Conservation (phyloP, 805 yeast genomes). For the Candida wancherniae region DNA sequence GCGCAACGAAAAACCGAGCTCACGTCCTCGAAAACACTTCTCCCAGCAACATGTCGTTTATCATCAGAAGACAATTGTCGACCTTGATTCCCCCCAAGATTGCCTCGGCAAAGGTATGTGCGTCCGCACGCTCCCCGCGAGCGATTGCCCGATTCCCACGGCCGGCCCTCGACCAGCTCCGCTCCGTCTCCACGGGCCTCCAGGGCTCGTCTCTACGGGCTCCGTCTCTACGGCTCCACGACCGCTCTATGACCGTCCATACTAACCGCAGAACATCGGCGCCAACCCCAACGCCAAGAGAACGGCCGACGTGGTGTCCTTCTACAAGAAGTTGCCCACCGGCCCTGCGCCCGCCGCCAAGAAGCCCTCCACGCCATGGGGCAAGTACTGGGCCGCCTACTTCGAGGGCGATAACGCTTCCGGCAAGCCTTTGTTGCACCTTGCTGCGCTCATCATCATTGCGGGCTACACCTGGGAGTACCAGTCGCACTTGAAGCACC, state of each 20-base stretch:
- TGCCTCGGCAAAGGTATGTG: constrained; percentile 87
- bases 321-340: constrained; percentile 94
- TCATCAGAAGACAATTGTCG: constrained; percentile 88
- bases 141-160: too few species aligned
- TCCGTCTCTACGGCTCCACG: too few species aligned
- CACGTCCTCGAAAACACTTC: constrained; percentile 7
- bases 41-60: constrained; percentile 58
- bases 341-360: constrained; percentile 78
- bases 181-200: too few species aligned
- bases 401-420: constrained; percentile 80
- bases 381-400: constrained; percentile 80
- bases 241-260: constrained; percentile 2
- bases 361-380: constrained; percentile 60
- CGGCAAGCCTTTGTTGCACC: constrained; percentile 78
- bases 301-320: constrained; percentile 89
- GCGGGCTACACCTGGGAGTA: constrained; percentile 91
- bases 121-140: too few species aligned
- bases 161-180: too few species aligned
- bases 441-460: constrained; percentile 60
- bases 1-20: constrained; percentile 17
- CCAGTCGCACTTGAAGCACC: constrained; percentile 72
- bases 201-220: too few species aligned
- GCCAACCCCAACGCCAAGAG: constrained; percentile 96
- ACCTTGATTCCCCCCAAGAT: constrained; percentile 98
- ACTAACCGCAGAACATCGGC: constrained; percentile 69